phyloP scores from a whole-genome alignment of 164 flowering plant genomes.

The Warburgia ugandensis region DNA sequence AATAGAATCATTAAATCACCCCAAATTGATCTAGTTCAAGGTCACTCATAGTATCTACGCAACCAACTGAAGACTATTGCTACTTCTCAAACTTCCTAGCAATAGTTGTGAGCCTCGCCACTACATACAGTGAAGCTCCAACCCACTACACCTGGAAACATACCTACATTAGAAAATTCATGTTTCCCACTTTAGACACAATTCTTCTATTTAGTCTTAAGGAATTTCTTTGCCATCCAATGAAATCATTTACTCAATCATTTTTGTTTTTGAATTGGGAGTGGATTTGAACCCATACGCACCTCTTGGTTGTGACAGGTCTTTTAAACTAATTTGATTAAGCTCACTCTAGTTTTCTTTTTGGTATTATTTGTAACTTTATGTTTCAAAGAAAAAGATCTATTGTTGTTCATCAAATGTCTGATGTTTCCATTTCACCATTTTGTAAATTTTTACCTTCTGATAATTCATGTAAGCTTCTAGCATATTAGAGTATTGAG shows the following conservation, averaged over 20 bases:
- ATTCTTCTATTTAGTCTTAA: too few relatives aligned
- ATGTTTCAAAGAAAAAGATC: too few relatives aligned
- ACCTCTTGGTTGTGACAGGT: background rate
- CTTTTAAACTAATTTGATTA: too few relatives aligned
- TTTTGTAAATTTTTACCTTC: conserved; percentile 44
- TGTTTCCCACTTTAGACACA: too few relatives aligned
- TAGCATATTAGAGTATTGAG: conserved; percentile 74
- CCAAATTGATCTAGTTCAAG: conserved; percentile 97
- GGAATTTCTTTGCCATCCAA: too few relatives aligned
- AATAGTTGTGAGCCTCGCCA: conserved; percentile 49
- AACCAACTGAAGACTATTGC: conserved; percentile 43
- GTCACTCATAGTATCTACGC: conserved; percentile 42
- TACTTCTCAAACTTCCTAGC: conserved; percentile 59
- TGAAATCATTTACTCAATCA: too few relatives aligned
- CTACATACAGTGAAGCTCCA: too few relatives aligned
- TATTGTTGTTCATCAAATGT: too few relatives aligned
- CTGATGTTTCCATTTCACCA: too few relatives aligned
- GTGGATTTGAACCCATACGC: background rate
- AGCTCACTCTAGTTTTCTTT: background rate
- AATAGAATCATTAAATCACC: conserved; percentile 30
- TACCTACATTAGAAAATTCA: background rate
- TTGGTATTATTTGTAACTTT: too few relatives aligned
- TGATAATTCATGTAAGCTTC: conserved; percentile 94
- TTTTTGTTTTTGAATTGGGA: too few relatives aligned
- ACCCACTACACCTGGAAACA: conserved; percentile 63